phyloP scores from a whole-genome alignment of 768 basidiomycete genomes.

The Kwoniella sp. region DNA sequence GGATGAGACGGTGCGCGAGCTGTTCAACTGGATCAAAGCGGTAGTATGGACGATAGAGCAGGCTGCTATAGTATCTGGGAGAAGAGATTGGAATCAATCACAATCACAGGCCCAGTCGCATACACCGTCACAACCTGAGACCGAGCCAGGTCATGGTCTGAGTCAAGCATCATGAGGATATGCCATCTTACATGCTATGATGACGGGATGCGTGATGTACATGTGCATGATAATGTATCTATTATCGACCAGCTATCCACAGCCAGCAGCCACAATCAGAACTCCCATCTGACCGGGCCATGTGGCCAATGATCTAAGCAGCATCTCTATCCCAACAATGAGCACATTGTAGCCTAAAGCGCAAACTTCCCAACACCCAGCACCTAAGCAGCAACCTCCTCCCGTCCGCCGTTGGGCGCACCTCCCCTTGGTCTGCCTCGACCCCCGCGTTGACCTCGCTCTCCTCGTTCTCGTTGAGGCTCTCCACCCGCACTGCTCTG shows the following conservation, averaged over 20 bases:
- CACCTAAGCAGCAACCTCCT: constrained; percentile 24
- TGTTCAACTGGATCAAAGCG: constrained; percentile 56
- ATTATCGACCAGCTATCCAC: background rate
- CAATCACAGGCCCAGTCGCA: constrained; percentile 8
- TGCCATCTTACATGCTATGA: too few relatives aligned
- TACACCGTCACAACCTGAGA: background rate
- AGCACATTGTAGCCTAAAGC: background rate
- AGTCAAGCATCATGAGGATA: too few relatives aligned
- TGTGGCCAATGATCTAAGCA: background rate
- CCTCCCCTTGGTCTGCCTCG: constrained; percentile 30
- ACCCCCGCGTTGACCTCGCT: constrained; percentile 29
- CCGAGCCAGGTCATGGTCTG: too few relatives aligned
- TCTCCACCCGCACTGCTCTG: constrained; percentile 45
- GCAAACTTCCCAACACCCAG: background rate
- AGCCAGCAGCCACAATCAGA: background rate
- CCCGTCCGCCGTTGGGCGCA: constrained; percentile 12
- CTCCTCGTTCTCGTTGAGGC: constrained; percentile 26
- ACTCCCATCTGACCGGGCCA: background rate
- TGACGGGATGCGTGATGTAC: background rate
- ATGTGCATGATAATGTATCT: constrained; percentile 18
- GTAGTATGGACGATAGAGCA: constrained; percentile 56
- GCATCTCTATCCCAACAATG: background rate
- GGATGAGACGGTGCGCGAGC: constrained; percentile 51
- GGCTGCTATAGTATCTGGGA: constrained; percentile 49
- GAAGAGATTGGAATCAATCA: constrained; percentile 28